Evolutionary conservation across 2,329 filamentous ascomycete genomes (phyloP), one percentile per base, ranked within the genome.

Genomic region (Orbilia quercus): DNA sequence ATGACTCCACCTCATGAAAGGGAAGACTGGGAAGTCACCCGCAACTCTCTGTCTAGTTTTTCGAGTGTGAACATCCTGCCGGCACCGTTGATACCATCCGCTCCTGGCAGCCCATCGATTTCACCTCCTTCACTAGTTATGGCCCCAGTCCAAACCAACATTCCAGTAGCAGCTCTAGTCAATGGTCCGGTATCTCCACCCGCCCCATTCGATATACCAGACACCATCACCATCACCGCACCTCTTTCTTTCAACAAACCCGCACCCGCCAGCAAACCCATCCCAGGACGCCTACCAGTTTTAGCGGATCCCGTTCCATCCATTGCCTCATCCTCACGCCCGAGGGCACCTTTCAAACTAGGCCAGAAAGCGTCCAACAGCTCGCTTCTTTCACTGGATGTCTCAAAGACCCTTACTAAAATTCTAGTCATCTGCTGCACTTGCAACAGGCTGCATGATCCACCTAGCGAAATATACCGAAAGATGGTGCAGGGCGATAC

Each of bases 1-100:
- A 73, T 73, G 69, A 73, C 69, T 12, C 69, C 69, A 9, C 69
- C 69, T n/a, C 69, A 73, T 44, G 69, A 73, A 48, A 47, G 69
- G 22, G 69, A 73, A 45, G 69, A 73, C 28, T 73, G 69, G 69
- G 60, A 59, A 22, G 44, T 59, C 18, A 60, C 57, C 16, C 69
- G 69, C 9, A 62, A 65, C 36, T 73, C 69, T 12, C 69, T 66
- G 14, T 40, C 58, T 22, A 71, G 48, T 18, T 48, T 69, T 20
- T 54, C 64, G 12, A 62, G 34, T 16, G 12, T 69, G 7, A 67
- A 53, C 18, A 38, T 67, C 22, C 63, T 28, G 7, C 6, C n/a
- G 14, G 28, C 54, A 12, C 48, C 57, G 11, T 44, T 25, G 1
- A 28, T 31, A 18, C 34, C 63, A 18, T 38, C 63, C 9, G 18